Evolutionary conservation across 192 early-diverging fungal species (phyloP), one percentile per base, ranked within the genome.

Genomic region (Jimgerdemannia lactiflua): DNA sequence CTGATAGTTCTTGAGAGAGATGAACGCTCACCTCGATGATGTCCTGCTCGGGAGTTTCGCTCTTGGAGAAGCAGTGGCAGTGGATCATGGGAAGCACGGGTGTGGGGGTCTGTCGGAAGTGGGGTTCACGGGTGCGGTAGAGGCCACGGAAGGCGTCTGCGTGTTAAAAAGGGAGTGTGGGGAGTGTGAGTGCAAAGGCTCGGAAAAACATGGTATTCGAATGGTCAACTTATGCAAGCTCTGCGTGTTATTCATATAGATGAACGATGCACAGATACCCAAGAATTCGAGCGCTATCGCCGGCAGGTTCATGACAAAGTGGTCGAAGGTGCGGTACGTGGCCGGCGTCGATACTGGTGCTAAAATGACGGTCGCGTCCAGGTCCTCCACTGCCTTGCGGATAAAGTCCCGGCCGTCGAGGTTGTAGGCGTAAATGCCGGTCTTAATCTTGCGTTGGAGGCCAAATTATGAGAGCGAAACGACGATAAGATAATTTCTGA

Each of bases 221-320:
- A 68, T 67, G 68, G 4, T 19, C 73, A 29, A 19, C 29, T n/a
- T n/a, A 14, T 42, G 64, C 70, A 20, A 19, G 64, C n/a, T 9
- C 29, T 29, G 29, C 1, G 29, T 29, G 29, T 1, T 29, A 29
- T 29, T 29, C 29, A 1, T 29, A 29, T 29, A 1, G 29, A 29
- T 29, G 29, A 29, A 29, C 29, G 29, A 29, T 4, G 39, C 4
- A 39, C 18, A 44, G 69, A 68, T 83, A 93, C 92, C 94, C 44
- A 99, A 79, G 75, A 99, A 99, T 79, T 98, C 97, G 59, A 99
- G 90, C 3, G 97, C 97, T 7, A 94, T 96, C 3, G 93, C 98
- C 0, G 98, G 98, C 39, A 99, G 86, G 80, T 99, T 99, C 97
- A 99, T 99, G 0, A 99, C 93, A 77, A 96, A 98, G 78, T 99